Conservation (phyloP, 768 basidiomycete species). For the Termitomyces sp. region DNA sequence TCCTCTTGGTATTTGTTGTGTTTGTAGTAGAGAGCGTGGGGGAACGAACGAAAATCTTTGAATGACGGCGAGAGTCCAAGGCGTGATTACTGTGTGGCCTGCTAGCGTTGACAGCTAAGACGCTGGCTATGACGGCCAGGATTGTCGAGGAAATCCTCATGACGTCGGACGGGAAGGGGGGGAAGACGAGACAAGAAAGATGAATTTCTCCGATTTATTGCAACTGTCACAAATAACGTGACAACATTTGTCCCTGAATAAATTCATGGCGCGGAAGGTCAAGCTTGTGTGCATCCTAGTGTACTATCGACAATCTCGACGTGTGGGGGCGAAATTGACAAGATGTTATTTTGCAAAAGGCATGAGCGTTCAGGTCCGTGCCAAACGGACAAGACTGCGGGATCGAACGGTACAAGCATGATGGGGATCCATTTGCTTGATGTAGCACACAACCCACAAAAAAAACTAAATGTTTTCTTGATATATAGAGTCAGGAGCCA, state of each 20-base stretch:
- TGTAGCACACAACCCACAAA: not conserved
- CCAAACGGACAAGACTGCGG: not conserved
- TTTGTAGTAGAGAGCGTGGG: slow-evolving; percentile 4
- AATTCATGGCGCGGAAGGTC: not conserved
- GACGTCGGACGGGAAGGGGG: slow-evolving; percentile 14
- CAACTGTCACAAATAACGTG: slow-evolving; percentile 11
- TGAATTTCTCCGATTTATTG: slow-evolving; percentile 7
- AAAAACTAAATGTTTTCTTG: not conserved
- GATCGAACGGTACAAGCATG: not conserved
- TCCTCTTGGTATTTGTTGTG: slow-evolving; percentile 5
- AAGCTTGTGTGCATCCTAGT: not conserved
- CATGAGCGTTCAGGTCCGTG: not conserved
- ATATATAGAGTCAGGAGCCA: slow-evolving; percentile 2
- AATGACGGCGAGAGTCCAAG: slow-evolving; percentile 27
- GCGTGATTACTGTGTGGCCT: slow-evolving; percentile 21
- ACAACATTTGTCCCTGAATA: not conserved
- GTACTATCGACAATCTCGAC: not conserved
- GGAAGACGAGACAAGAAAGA: slow-evolving; percentile 9
- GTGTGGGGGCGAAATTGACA: too few species aligned
- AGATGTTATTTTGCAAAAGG: not conserved
- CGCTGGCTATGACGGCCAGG: slow-evolving; percentile 30
- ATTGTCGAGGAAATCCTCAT: slow-evolving; percentile 42
- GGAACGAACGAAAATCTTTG: slow-evolving; percentile 27
- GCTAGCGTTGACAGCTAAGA: slow-evolving; percentile 26
- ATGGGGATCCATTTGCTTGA: not conserved